Conservation (phyloP, 768 basidiomycete genomes). For the Suillus occidentalis region DNA sequence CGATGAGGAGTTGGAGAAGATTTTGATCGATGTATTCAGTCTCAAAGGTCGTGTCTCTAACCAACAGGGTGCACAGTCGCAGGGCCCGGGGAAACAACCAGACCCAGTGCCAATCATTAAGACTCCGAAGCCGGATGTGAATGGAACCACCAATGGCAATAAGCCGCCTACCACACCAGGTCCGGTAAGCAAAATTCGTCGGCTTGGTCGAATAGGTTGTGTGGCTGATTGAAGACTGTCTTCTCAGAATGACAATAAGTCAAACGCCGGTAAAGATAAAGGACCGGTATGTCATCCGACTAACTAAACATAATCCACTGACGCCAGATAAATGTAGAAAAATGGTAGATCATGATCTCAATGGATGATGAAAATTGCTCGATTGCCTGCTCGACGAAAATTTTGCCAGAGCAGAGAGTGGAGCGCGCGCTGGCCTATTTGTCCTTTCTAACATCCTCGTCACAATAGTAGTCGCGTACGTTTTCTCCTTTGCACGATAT, state of each 20-base stretch:
- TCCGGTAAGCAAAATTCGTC: neutral
- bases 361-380: neutral
- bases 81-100: too few relatives aligned
- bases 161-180: neutral
- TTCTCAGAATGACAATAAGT: neutral
- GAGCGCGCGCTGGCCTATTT: neutral
- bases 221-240: neutral
- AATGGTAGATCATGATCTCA: too few relatives aligned
- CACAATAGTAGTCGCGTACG: too few relatives aligned
- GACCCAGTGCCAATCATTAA: neutral
- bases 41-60: conserved; percentile 5
- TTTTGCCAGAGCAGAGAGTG: too few relatives aligned
- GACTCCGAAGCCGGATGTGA: neutral
- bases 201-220: too few relatives aligned
- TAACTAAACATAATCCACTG: neutral
- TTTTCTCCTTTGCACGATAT: neutral
- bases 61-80: neutral
- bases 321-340: neutral
- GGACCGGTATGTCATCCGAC: neutral
- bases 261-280: too few relatives aligned
- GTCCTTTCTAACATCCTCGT: neutral
- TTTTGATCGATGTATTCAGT: conserved; percentile 36
- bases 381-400: neutral
- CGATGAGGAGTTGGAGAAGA: conserved; percentile 24
- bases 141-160: neutral